These are phyloP conservation scores for Xylaria palmicola DNA, from an alignment of 495 filamentous ascomycete genomes.

Conservation along the genomic window DNA sequence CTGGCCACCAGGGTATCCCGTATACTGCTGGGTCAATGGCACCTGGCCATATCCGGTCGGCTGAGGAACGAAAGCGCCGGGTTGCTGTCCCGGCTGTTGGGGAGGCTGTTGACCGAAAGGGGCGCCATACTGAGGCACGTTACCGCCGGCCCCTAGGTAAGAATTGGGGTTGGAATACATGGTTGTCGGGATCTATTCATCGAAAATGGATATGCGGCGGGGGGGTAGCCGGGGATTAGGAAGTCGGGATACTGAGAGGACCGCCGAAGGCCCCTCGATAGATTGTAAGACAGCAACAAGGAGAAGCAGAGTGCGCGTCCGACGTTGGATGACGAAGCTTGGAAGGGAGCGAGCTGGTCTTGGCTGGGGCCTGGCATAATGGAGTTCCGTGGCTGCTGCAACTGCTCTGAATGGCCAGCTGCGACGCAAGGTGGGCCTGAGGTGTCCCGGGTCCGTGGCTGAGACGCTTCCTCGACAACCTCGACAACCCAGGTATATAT, in stretches of 20 bases:
- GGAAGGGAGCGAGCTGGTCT: not conserved
- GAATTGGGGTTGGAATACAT: slow-evolving; percentile 92
- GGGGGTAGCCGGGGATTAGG: not conserved
- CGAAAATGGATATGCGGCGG: not conserved
- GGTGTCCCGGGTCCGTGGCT: no score
- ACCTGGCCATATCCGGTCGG: slow-evolving; percentile 57
- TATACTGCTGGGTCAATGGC: slow-evolving; percentile 64
- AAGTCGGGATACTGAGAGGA: not conserved
- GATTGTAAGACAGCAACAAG: slow-evolving; percentile 16
- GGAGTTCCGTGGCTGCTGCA: not conserved
- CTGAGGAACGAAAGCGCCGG: slow-evolving; percentile 58
- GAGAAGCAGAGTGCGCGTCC: not conserved
- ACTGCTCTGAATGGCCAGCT: slow-evolving; percentile 5
- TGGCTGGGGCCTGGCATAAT: not conserved
- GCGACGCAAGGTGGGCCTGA: not conserved
- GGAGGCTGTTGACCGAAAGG: slow-evolving; percentile 59
- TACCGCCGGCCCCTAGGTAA: slow-evolving; percentile 74
- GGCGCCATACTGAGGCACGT: slow-evolving; percentile 64
- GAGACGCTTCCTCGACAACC: not conserved
- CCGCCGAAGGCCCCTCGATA: slow-evolving; percentile 10
- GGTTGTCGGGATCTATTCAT: slow-evolving; percentile 20
- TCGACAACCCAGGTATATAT: no score
- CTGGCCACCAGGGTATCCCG: slow-evolving; percentile 52
- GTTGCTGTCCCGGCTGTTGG: slow-evolving; percentile 59
- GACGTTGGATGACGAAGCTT: slow-evolving; percentile 31